Evolutionary conservation across 345 rosid genomes (phyloP).

Genomic region (Noccaea bulbosa): DNA sequence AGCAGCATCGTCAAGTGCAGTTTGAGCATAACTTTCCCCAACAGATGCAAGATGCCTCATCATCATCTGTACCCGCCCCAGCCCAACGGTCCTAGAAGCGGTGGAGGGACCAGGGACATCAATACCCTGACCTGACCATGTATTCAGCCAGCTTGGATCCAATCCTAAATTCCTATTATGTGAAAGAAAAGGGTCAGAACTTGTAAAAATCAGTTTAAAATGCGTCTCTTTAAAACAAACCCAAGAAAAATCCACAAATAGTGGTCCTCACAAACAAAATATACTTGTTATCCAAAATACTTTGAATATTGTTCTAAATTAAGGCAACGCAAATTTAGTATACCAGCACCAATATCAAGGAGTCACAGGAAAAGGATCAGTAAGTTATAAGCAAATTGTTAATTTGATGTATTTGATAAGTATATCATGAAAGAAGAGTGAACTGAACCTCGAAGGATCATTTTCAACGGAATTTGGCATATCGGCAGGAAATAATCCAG

Average conservation of each 20-base stretch:
- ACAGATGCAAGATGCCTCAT: slow-evolving; percentile 99
- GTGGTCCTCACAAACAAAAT: slow-evolving; percentile 8
- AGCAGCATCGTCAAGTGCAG: slow-evolving; percentile 84
- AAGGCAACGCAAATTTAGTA: slow-evolving; percentile 1
- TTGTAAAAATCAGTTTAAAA: slow-evolving; percentile 15
- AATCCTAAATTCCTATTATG: slow-evolving; percentile 70
- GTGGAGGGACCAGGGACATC: slow-evolving; percentile 96
- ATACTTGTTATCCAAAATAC: background rate
- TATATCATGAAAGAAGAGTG: slow-evolving; percentile 23
- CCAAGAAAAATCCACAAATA: background rate
- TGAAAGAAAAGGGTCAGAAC: slow-evolving; percentile 28
- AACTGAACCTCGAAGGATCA: slow-evolving; percentile 75
- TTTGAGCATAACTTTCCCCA: slow-evolving; percentile 90
- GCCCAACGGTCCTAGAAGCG: slow-evolving; percentile 72
- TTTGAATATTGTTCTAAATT: background rate
- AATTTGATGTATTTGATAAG: slow-evolving; percentile 2
- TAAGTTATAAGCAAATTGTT: background rate
- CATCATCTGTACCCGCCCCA: slow-evolving; percentile 96
- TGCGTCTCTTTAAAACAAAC: background rate
- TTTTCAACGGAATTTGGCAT: slow-evolving; percentile 63
- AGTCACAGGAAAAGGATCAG: background rate
- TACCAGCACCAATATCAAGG: slow-evolving; percentile 11
- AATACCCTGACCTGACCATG: slow-evolving; percentile 75
- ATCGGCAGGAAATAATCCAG: slow-evolving; percentile 75
- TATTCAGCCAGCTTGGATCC: slow-evolving; percentile 76